These are phyloP conservation scores for Eucalyptus sp. DNA, from an alignment of 345 rosid species.

Conservation along the genomic window DNA sequence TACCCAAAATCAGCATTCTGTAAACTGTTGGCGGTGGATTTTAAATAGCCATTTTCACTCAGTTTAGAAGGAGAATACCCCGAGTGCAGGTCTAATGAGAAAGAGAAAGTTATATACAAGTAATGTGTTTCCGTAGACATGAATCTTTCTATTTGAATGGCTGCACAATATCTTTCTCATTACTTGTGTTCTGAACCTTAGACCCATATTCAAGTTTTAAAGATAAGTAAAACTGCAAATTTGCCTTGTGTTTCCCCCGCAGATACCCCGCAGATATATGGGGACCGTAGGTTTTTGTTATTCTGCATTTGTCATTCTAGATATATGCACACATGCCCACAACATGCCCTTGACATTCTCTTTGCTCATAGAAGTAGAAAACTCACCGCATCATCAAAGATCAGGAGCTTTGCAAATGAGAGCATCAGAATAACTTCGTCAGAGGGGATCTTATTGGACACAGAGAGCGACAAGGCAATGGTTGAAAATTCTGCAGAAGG, in stretches of 20 bases:
- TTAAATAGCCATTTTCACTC: neutral
- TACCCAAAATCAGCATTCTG: neutral
- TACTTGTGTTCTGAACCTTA: neutral
- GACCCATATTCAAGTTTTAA: neutral
- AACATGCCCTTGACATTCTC: neutral
- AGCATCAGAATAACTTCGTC: neutral
- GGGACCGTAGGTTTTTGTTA: neutral
- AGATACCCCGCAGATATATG: too few relatives aligned
- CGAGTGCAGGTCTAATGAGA: neutral
- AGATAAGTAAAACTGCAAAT: neutral
- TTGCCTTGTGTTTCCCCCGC: neutral
- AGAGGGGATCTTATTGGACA: neutral
- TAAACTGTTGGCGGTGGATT: neutral
- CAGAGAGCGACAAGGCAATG: neutral
- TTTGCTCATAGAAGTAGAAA: neutral
- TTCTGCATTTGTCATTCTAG: neutral
- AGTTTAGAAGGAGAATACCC: neutral
- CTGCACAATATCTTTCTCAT: neutral
- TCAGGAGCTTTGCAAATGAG: neutral
- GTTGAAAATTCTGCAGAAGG: neutral
- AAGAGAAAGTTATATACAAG: neutral
- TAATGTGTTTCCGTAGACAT: neutral
- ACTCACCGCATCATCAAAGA: neutral
- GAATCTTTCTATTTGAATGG: neutral
- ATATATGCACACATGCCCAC: neutral